Percentiles rank a stretch among this genome's conserved stretches.
Evolutionary conservation across 495 filamentous ascomycete species (phyloP).

Genomic region (Talaromyces stipitatus): DNA sequence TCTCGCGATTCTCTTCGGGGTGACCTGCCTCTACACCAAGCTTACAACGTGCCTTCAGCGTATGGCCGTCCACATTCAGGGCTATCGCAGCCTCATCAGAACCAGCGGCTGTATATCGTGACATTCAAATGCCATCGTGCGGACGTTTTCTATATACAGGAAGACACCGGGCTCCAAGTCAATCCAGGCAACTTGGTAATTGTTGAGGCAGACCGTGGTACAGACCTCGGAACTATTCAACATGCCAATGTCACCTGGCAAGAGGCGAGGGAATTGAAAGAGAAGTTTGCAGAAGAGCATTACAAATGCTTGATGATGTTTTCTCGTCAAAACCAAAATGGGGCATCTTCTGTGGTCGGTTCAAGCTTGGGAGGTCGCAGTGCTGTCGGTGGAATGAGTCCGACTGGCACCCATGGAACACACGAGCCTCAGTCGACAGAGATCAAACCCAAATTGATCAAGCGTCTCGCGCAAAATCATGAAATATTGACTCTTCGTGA

Average conservation of each 20-base stretch:
- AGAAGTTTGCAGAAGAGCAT: conserved; percentile 84
- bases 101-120: conserved; percentile 83
- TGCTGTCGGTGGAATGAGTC: conserved; percentile 68
- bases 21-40: conserved; percentile 39
- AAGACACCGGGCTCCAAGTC: conserved; percentile 85
- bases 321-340: conserved; percentile 59
- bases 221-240: conserved; percentile 88
- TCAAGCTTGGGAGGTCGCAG: conserved; percentile 42
- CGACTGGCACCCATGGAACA: conserved; percentile 59
- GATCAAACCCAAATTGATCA: conserved; percentile 91
- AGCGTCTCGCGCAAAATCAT: conserved; percentile 82
- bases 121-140: conserved; percentile 92
- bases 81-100: conserved; percentile 62
- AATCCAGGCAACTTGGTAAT: conserved; percentile 91
- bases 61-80: conserved; percentile 52
- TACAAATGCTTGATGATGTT: conserved; percentile 98
- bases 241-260: conserved; percentile 76
- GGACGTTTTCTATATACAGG: conserved; percentile 94
- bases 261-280: conserved; percentile 78
- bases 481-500: conserved; percentile 82
- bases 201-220: conserved; percentile 93
- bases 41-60: conserved; percentile 43
- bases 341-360: conserved; percentile 48
- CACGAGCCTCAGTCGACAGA: conserved; percentile 69
- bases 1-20: conserved; percentile 32